Base-by-base conservation (phyloP, 139 green algal genomes). In the Coelastrella sp. region DNA sequence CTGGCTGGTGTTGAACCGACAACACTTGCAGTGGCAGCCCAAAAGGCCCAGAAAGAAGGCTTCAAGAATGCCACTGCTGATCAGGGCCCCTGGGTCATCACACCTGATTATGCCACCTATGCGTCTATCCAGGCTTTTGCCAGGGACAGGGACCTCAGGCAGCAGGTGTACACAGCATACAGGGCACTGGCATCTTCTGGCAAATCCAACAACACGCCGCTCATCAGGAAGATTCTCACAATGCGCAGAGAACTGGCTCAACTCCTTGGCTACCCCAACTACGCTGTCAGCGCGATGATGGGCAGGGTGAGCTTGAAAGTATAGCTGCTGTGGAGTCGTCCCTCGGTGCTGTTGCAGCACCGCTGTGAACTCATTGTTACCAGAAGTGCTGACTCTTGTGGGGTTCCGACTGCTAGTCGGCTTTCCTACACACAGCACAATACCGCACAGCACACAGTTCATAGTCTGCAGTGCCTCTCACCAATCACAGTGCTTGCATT, bases 41-140 rank as follows among this genome's bases (percentile, higher is more conserved):
- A 93, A 78, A 86, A 85, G 8, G 73, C 87, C 19, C 15, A 59
- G 7, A 91, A 90, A 58, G 93, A 95, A 85, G 97, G 97, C 0
- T 95, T 97, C 82, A 94, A 96, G 90, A 94, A 84, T n/a, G 95
- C 96, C 25, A 99, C 96, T 12, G 17, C 95, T 6, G 96, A 97
- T 88, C 81, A 89, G 0, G 97, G 97, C 0, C 97, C 97, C n/a
- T 99, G 97, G 97, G 89, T 99, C 14, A 94, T 99, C 90, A 99
- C 96, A 1, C 95, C 99, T 27, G 98, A 99, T 94, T 95, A 97
- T 61, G 96, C 98, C 22, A 97, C 91, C 35, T 99, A 98, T 93
- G 17, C 66, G 22, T 17, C 97, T 7, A 93, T 99, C 65, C 93
- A 98, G 82, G 93, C 92, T 8, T 97, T 99, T 92, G 94, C 94